Base-by-base conservation (phyloP, 2,329 filamentous ascomycete genomes). In the Aschersonia sp. region DNA sequence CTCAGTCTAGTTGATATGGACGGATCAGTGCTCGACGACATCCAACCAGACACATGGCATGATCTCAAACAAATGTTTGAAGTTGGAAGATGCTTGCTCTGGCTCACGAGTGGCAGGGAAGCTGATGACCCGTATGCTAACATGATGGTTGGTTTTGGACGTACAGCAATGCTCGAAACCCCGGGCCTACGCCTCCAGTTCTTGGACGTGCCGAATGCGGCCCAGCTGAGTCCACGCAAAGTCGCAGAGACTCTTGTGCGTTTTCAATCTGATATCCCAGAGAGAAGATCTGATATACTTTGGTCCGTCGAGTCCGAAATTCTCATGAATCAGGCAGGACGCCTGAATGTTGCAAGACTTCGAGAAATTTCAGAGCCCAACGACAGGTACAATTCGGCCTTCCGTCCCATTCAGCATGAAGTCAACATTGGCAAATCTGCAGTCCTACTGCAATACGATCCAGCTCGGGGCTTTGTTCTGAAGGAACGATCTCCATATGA, bases 171-270 rank as follows among this genome's bases (percentile, higher is more conserved):
- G 7, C 14, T 22, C 31, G 47, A 45, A 14, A 5, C 45, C 44
- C 49, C 10, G 30, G 31, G 52, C 6, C 22, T 46, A 5, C 41
- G 44, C 37, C 30, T 49, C 4, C 49, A 49, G 12, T 50, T 53
- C 14, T 32, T 50, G 8, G 39, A 47, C 11, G n/a, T 48, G 37
- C 39, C 40, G 12, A 40, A 48, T 10, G 31, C n/a, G 12, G 9
- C 37, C 10, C 11, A 33, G 30, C 11, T 39, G 5, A 10, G 37
- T 11, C 14, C 31, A 4, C 14, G 31, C 12, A 31, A n/a, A 2
- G 5, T 45, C 2, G 12, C n/a, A 14, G 29, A 39, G 10, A 8
- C 32, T 2, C n/a, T 46, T 40, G 10, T 44, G 4, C 11, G 35
- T 5, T 37, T 8, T 11, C 33, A 7, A 8, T 7, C 11, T 11